These are phyloP conservation scores for Ambrosiella beaveri DNA, from an alignment of 2,329 filamentous ascomycete genomes.

Conservation along the genomic window DNA sequence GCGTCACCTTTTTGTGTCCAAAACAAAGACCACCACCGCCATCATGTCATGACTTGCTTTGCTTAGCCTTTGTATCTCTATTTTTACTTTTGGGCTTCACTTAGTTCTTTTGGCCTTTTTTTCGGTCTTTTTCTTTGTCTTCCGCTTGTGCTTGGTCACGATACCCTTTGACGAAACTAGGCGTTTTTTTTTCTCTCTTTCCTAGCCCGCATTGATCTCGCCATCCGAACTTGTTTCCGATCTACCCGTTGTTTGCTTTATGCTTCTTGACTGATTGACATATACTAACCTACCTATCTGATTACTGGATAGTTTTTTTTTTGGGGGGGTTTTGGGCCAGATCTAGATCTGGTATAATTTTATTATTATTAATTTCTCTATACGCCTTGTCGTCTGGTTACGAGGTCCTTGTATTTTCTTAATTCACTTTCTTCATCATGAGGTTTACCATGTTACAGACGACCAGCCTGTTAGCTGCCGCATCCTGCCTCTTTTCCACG, in stretches of 20 bases:
- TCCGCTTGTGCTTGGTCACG: background rate
- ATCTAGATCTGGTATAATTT: background rate
- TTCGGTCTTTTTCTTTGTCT: background rate
- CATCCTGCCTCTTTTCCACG: background rate
- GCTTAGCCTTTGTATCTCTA: background rate
- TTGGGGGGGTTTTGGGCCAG: background rate
- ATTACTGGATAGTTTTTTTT: background rate
- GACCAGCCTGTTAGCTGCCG: background rate
- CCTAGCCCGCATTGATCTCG: background rate
- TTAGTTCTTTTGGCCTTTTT: background rate
- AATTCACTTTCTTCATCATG: conserved; percentile 2
- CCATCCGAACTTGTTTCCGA: background rate
- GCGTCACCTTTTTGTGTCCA: background rate
- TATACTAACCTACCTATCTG: background rate
- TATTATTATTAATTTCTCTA: background rate
- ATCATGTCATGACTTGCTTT: background rate
- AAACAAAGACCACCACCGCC: background rate
- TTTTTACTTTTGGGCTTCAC: too few relatives aligned
- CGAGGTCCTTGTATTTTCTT: background rate
- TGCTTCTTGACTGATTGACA: background rate
- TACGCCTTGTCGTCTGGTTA: background rate
- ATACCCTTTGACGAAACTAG: too few relatives aligned
- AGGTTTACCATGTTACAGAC: background rate
- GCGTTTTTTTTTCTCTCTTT: too few relatives aligned
- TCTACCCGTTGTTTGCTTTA: background rate